A percentile compares a stretch with the other conserved stretches of the same genome.
phyloP scores from a whole-genome alignment of 805 yeast species.

The Lachancea dasiensis region DNA sequence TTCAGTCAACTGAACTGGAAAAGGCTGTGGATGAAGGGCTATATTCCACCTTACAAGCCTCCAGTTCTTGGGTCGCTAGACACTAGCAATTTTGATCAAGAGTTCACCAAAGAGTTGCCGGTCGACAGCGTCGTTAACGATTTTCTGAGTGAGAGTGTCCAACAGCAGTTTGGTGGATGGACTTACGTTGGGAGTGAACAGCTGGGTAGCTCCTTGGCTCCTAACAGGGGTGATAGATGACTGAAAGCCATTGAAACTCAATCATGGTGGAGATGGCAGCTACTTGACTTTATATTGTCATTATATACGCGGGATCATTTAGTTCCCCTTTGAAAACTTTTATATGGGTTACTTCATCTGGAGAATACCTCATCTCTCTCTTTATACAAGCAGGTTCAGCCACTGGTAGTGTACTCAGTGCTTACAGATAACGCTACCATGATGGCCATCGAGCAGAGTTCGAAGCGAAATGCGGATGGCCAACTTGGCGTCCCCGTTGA shows the following conservation, averaged over 20 bases:
- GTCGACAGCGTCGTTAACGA: slow-evolving; percentile 94
- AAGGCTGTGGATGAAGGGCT: slow-evolving; percentile 74
- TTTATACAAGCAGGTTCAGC: background rate
- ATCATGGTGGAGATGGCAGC: too few relatives aligned
- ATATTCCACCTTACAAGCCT: slow-evolving; percentile 94
- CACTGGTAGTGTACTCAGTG: background rate
- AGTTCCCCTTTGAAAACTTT: slow-evolving; percentile 11
- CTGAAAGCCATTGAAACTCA: too few relatives aligned
- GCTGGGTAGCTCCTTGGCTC: slow-evolving; percentile 34
- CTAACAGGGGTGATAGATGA: slow-evolving; percentile 29
- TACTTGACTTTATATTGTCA: too few relatives aligned
- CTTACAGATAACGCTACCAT: slow-evolving; percentile 9
- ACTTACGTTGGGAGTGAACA: slow-evolving; percentile 75
- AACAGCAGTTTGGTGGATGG: slow-evolving; percentile 98
- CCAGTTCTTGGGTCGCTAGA: slow-evolving; percentile 79
- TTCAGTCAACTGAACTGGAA: slow-evolving; percentile 89
- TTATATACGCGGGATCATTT: too few relatives aligned
- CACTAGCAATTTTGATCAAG: slow-evolving; percentile 89
- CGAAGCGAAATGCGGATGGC: slow-evolving; percentile 22
- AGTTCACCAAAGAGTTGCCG: slow-evolving; percentile 88
- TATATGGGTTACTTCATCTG: too few relatives aligned
- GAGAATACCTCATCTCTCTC: background rate
- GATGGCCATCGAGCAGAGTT: slow-evolving; percentile 30
- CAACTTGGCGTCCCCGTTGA: slow-evolving; percentile 14
- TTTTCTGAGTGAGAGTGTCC: slow-evolving; percentile 88